Evolutionary conservation across 352 stramenopile species (phyloP), one percentile per base, ranked within the genome.

Genomic region (Globisporangium takayamanum): DNA sequence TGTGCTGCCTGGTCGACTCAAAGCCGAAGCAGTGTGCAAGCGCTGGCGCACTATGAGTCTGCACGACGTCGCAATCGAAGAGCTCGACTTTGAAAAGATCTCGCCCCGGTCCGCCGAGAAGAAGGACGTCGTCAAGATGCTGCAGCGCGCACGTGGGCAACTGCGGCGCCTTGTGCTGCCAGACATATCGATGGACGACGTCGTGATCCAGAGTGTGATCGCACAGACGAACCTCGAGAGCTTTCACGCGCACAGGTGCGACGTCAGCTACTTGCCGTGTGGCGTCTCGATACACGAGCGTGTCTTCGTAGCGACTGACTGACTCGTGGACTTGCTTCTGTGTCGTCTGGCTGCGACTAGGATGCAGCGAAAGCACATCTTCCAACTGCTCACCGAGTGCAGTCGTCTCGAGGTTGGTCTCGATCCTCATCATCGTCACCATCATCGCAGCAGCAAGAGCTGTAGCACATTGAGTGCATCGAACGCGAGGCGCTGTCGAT

Each of bases 201-300:
- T 66, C 12, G 63, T 73, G 41, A 49, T 87, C 33, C 61, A 73
- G 42, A 57, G 72, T 16, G 67, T 86, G 11, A 53, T 69, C 50
- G 55, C 49, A 6, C 70, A 87, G 41, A 59, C 47, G 28, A 53
- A 68, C 11, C 66, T 88, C n/a, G 53, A 60, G 25, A 28, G 69
- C 25, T 71, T 89, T n/a, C 74, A 70, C 52, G 77, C 76, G 4
- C 67, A 87, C 60, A 74, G 73, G 78, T 87, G 47, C 15, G 59
- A 30, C 4, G 10, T 51, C 67, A 44, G 8, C 11, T 30, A 11
- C 3, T 26, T 25, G 42, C 20, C 25, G 62, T 53, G 53, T 42
- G 26, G 20, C 25, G 16, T 47, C 33, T 39, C 1, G 33, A 12
- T 39, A 39, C 33, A 3, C 33, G 33, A 12, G 33, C 7, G 33